Evolutionary conservation across 2,329 filamentous ascomycete species (phyloP), one percentile per base, ranked within the genome.

Genomic region (Berkeleyomyces basicola): DNA sequence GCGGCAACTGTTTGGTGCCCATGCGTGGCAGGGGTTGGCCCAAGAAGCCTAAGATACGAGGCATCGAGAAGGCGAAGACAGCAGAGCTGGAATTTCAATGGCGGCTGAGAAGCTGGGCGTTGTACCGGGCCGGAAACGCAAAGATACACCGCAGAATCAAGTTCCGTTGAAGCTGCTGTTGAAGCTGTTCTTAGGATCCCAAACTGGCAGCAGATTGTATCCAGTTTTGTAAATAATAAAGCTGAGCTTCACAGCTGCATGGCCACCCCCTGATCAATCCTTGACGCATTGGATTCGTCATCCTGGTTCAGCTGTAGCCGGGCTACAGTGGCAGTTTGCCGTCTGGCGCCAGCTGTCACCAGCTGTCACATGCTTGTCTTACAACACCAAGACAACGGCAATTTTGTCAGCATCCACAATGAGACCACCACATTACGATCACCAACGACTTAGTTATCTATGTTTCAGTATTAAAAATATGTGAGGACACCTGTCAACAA

Each of bases 21-120:
- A 84, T 71, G 61, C 77, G 77, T 64, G 77, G 76, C 66, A 82
- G 68, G 14, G 76, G 75, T 60, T 77, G 74, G 60, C 79, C 78
- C 60, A 78, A 76, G 49, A 81, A 49, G 36, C 59, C 65, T n/a
- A 64, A 60, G 7, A 62, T 31, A 72, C 73, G 66, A 72, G 77
- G 76, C 78, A 80, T 80, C 6, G 57, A 16, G 37, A 33, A 42
- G 14, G 6, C n/a, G 3, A 4, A 55, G 39, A n/a, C 10, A 36
- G 16, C 23, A 55, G 39, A 7, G 14, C 16, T 9, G 4, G 14
- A 16, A 23, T 49, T 49, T 9, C 7, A 23, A 23, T 23, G 14
- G 31, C 36, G 51, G 33, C 51, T 37, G 33, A 3, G 33, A 37
- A 3, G 11, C 14, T 46, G 43, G 3, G 11, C 16, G 16, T n/a